Percentiles rank a stretch among this genome's conserved stretches.
phyloP scores from a whole-genome alignment of 2,329 filamentous ascomycete genomes.

The Capronia coronata region DNA sequence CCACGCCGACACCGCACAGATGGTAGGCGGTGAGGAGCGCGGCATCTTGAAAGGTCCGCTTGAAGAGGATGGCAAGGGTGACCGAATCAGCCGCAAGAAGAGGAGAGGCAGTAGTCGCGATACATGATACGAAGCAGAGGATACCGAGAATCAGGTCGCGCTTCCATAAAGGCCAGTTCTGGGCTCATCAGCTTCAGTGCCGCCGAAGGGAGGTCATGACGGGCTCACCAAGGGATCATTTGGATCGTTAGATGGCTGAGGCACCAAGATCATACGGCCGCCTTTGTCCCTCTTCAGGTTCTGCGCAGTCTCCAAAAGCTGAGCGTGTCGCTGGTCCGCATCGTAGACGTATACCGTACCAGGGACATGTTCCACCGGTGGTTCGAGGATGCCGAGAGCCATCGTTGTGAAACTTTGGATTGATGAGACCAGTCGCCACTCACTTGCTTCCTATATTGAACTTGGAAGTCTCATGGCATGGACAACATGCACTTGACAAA shows the following conservation, averaged over 20 bases:
- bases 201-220: not conserved
- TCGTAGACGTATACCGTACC: slow-evolving; percentile 29
- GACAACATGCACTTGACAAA: not conserved
- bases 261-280: slow-evolving; percentile 73
- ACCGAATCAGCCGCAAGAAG: slow-evolving; percentile 85
- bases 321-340: slow-evolving; percentile 21
- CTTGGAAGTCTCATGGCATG: not conserved
- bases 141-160: slow-evolving; percentile 73
- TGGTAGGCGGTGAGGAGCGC: slow-evolving; percentile 83
- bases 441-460: not conserved
- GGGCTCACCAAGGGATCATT: slow-evolving; percentile 69
- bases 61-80: slow-evolving; percentile 63
- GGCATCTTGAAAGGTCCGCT: slow-evolving; percentile 62
- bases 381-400: slow-evolving; percentile 27
- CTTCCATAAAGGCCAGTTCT: slow-evolving; percentile 81
- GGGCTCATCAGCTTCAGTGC: slow-evolving; percentile 16
- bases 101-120: slow-evolving; percentile 76
- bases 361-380: slow-evolving; percentile 24
- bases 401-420: slow-evolving; percentile 4
- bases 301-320: slow-evolving; percentile 30
- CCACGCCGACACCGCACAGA: slow-evolving; percentile 72
- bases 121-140: slow-evolving; percentile 72
- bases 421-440: not conserved
- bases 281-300: slow-evolving; percentile 66
- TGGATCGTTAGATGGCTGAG: slow-evolving; percentile 83